These are phyloP conservation scores for Ceratobasidium sp. DNA, from an alignment of 1,284 basidiomycete species.

Conservation along the genomic window DNA sequence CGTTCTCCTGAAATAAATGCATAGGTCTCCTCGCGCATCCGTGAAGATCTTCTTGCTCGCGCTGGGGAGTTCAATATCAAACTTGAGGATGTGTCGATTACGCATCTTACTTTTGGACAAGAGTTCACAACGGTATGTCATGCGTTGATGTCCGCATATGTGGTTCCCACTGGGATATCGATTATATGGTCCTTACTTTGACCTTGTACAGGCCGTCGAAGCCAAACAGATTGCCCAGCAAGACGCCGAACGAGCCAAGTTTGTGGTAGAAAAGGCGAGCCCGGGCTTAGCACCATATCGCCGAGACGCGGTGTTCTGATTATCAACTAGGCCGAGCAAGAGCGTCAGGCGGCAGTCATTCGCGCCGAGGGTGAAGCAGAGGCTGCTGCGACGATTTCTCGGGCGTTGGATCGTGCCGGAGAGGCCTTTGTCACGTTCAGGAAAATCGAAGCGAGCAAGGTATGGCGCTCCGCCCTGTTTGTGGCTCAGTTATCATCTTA, in stretches of 20 bases:
- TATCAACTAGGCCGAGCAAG: constrained; percentile 85
- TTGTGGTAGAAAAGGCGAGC: constrained; percentile 92
- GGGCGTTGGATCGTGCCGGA: constrained; percentile 90
- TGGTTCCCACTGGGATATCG: too few species aligned
- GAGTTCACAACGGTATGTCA: constrained; percentile 22
- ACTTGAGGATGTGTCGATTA: constrained; percentile 97
- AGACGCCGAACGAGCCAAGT: constrained; percentile 98
- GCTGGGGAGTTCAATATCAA: constrained; percentile 96
- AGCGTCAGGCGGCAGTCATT: constrained; percentile 96
- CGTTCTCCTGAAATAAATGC: constrained; percentile 15
- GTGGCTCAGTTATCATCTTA: constrained; percentile 2
- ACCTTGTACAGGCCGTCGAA: constrained; percentile 76
- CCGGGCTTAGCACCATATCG: neutral
- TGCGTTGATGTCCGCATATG: constrained; percentile 26
- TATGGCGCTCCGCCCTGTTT: neutral
- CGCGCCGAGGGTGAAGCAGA: constrained; percentile 98
- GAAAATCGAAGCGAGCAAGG: constrained; percentile 95
- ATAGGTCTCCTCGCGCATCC: constrained; percentile 89
- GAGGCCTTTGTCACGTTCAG: constrained; percentile 94
- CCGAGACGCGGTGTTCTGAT: neutral
- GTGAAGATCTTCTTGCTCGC: constrained; percentile 89
- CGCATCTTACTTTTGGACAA: constrained; percentile 64
- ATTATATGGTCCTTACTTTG: constrained; percentile 29
- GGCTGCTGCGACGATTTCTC: constrained; percentile 90
- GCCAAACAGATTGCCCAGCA: constrained; percentile 98